Conservation (phyloP, 2,329 filamentous ascomycete genomes). For the Penicillium sp. region DNA sequence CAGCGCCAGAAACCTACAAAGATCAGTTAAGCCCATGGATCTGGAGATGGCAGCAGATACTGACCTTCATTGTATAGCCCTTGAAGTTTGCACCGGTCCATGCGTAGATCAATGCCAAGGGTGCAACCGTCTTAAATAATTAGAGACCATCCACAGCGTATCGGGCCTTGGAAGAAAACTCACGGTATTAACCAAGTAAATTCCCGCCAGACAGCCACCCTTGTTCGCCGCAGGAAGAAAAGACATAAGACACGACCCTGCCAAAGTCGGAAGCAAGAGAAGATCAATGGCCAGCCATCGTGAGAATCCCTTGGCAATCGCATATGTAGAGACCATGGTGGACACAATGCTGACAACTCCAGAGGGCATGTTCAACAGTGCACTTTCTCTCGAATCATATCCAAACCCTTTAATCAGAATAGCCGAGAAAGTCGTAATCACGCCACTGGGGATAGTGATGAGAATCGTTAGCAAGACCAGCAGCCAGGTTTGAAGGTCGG, state of each 20-base stretch:
- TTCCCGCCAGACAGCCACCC: conserved; percentile 44
- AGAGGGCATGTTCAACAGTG: conserved; percentile 49
- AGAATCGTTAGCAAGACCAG: conserved; percentile 35
- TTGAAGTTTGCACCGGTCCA: conserved; percentile 52
- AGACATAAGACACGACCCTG: conserved; percentile 44
- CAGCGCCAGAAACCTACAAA: conserved; percentile 48
- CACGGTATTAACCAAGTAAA: conserved; percentile 41
- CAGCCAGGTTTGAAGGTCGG: conserved; percentile 25
- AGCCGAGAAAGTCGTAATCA: conserved; percentile 48
- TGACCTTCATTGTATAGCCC: conserved; percentile 47
- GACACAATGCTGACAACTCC: conserved; percentile 44
- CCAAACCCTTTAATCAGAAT: conserved; percentile 47
- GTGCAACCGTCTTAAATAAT: conserved; percentile 38
- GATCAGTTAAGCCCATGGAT: neutral
- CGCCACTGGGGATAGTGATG: conserved; percentile 45
- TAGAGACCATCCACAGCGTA: conserved; percentile 20
- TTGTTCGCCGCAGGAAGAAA: conserved; percentile 41
- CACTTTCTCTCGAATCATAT: conserved; percentile 44
- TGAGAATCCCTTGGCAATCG: conserved; percentile 41
- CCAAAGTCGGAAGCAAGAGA: conserved; percentile 47
- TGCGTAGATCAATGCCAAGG: conserved; percentile 44
- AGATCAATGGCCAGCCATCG: conserved; percentile 46
- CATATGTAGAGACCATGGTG: conserved; percentile 42
- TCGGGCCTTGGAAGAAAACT: neutral
- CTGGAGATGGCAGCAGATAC: neutral